Evolutionary conservation across 1,284 basidiomycete species (phyloP).

Genomic region (Cerioporus squamosus): DNA sequence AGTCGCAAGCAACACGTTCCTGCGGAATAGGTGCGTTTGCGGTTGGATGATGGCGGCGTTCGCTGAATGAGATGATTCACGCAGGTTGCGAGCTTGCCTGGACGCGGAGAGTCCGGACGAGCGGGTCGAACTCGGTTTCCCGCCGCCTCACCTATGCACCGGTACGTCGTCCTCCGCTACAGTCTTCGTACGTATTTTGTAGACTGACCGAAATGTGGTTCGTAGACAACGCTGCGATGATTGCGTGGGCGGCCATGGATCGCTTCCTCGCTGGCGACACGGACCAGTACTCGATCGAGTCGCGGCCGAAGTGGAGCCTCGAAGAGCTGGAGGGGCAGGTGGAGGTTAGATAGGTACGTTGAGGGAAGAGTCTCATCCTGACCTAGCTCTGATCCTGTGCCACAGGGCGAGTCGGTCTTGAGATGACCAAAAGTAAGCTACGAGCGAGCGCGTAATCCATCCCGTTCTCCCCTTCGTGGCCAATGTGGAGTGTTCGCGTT

Average conservation of each 20-base stretch:
- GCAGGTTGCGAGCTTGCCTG: slow-evolving; percentile 51
- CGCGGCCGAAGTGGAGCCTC: slow-evolving; percentile 72
- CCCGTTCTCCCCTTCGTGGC: too few relatives aligned
- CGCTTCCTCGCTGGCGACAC: slow-evolving; percentile 70
- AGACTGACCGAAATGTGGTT: not conserved
- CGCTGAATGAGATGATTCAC: not conserved
- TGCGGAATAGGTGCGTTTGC: slow-evolving; percentile 62
- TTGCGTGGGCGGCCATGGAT: slow-evolving; percentile 87
- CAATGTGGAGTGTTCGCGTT: too few relatives aligned
- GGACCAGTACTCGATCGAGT: slow-evolving; percentile 67
- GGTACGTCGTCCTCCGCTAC: slow-evolving; percentile 47
- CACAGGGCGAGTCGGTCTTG: too few relatives aligned
- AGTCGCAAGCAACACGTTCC: slow-evolving; percentile 82
- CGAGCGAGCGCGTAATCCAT: too few relatives aligned
- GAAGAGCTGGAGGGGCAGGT: slow-evolving; percentile 47
- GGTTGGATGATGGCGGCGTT: not conserved
- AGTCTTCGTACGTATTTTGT: not conserved
- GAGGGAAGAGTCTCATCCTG: too few relatives aligned
- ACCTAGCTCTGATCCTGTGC: too few relatives aligned
- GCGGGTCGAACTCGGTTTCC: slow-evolving; percentile 56
- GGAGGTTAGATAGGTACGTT: too few relatives aligned
- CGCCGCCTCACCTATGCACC: slow-evolving; percentile 81
- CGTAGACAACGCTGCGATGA: slow-evolving; percentile 97
- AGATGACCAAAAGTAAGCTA: too few relatives aligned
- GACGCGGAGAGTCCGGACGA: slow-evolving; percentile 35